Percentiles rank a stretch among this genome's conserved stretches.
These are phyloP conservation scores for Phytophthora sansomeana DNA, from an alignment of 352 stramenopile genomes.

Conservation along the genomic window DNA sequence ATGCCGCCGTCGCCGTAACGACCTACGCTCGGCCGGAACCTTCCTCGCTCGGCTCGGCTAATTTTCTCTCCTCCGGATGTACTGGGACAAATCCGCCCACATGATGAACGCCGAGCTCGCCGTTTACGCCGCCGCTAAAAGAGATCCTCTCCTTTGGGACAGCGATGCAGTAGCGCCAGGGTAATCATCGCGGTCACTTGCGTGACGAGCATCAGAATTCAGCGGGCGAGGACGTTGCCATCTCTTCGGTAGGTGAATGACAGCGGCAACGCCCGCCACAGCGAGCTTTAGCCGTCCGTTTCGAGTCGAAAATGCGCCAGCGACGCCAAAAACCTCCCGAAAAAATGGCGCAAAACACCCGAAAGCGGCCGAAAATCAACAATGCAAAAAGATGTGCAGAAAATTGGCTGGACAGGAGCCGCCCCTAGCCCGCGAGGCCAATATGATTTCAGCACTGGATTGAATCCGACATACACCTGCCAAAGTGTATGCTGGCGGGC, in stretches of 20 bases:
- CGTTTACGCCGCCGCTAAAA: conserved; percentile 6
- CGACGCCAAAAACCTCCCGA: too few species aligned
- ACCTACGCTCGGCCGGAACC: conserved; percentile 24
- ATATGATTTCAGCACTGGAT: conserved; percentile 30
- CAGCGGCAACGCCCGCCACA: neutral
- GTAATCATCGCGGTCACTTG: conserved; percentile 8
- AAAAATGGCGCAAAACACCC: conserved; percentile 1
- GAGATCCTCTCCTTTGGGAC: conserved; percentile 10
- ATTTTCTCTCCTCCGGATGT: conserved; percentile 29
- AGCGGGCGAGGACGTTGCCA: too few species aligned
- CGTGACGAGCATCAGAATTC: conserved; percentile 5
- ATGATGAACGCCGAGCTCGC: conserved; percentile 7
- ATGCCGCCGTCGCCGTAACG: conserved; percentile 22
- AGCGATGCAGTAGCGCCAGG: neutral
- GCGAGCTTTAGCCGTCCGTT: conserved; percentile 31
- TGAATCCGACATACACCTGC: conserved; percentile 32
- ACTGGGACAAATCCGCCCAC: conserved; percentile 24
- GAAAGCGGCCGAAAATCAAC: conserved; percentile 4
- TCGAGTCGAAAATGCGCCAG: conserved; percentile 23
- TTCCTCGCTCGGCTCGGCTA: too few species aligned
- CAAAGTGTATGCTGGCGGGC: conserved; percentile 27
- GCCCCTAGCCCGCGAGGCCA: conserved; percentile 18
- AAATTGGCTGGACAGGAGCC: conserved; percentile 23
- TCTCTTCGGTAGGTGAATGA: too few species aligned
- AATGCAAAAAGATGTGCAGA: conserved; percentile 26